phyloP scores from a whole-genome alignment of 2,329 filamentous ascomycete species.

The Colletotrichum horii region DNA sequence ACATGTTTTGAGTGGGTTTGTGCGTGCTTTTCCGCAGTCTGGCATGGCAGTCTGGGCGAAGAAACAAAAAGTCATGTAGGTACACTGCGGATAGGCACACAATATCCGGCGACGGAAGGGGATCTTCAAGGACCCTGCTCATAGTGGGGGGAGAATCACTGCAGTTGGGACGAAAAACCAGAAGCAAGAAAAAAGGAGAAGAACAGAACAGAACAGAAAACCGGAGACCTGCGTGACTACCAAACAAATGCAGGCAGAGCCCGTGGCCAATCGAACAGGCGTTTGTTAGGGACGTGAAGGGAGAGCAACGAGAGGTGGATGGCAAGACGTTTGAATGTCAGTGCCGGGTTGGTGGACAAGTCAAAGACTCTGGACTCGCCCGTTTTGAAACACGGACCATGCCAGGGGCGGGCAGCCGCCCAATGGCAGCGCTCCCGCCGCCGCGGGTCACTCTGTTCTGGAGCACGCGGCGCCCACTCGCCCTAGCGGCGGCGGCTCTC shows the following conservation, averaged over 20 bases:
- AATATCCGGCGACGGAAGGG: background rate
- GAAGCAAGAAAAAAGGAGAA: background rate
- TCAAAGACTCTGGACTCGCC: conserved; percentile 7
- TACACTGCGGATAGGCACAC: background rate
- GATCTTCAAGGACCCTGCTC: background rate
- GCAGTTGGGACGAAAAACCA: background rate
- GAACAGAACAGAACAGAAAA: background rate
- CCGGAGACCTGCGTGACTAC: background rate
- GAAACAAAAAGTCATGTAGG: background rate
- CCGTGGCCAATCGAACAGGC: background rate
- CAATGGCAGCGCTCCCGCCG: conserved; percentile 12
- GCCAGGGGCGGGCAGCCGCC: conserved; percentile 5
- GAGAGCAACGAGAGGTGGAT: background rate
- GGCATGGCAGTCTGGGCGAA: background rate
- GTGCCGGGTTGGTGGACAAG: conserved; percentile 1
- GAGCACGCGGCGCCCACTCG: conserved; percentile 17
- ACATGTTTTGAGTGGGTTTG: background rate
- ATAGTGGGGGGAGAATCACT: background rate
- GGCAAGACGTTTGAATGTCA: conserved; percentile 5
- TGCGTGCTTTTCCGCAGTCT: background rate
- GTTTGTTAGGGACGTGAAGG: background rate
- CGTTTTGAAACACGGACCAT: conserved; percentile 20
- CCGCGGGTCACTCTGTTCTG: conserved; percentile 4
- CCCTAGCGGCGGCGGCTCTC: conserved; percentile 10
- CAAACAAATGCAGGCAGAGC: background rate